Evolutionary conservation across 2,329 filamentous ascomycete genomes (phyloP).

Genomic region (Fusarium fracticaudum): DNA sequence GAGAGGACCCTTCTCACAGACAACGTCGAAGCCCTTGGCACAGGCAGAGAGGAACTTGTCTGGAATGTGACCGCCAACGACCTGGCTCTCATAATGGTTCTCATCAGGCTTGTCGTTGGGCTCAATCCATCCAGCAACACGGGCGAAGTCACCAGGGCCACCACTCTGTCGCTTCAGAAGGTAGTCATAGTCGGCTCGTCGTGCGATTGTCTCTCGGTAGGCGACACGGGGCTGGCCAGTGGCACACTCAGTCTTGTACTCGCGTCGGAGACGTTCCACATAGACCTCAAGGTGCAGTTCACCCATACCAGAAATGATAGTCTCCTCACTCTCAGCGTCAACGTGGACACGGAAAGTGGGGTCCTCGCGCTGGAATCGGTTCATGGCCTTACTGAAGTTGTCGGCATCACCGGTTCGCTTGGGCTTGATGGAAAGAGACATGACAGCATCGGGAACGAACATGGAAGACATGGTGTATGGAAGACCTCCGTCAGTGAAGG

Average conservation of each 20-base stretch:
- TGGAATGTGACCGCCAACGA: constrained; percentile 88
- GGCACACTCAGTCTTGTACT: constrained; percentile 95
- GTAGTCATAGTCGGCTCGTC: constrained; percentile 86
- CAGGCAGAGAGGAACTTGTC: constrained; percentile 97
- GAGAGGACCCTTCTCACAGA: constrained; percentile 86
- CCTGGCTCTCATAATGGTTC: constrained; percentile 87
- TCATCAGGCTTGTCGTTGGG: constrained; percentile 77
- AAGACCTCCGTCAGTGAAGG: constrained; percentile 92
- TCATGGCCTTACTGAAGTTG: constrained; percentile 99
- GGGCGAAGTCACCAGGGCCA: constrained; percentile 94
- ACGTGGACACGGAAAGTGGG: constrained; percentile 96
- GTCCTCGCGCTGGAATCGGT: constrained; percentile 97
- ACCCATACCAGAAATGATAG: constrained; percentile 98
- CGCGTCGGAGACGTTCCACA: constrained; percentile 93
- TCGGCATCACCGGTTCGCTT: constrained; percentile 91
- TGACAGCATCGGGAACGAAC: constrained; percentile 97
- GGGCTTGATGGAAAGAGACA: constrained; percentile 96
- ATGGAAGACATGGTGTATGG: constrained; percentile 98
- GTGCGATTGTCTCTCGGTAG: constrained; percentile 92
- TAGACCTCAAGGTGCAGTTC: constrained; percentile 98
- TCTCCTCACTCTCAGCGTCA: constrained; percentile 92
- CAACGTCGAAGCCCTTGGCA: constrained; percentile 89
- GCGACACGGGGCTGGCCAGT: constrained; percentile 98
- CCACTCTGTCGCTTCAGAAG: constrained; percentile 94
- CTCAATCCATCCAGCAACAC: constrained; percentile 91